Evolutionary conservation across 2,329 filamentous ascomycete species (phyloP), one percentile per base, ranked within the genome.

Genomic region (Pseudogymnoascus sp.): DNA sequence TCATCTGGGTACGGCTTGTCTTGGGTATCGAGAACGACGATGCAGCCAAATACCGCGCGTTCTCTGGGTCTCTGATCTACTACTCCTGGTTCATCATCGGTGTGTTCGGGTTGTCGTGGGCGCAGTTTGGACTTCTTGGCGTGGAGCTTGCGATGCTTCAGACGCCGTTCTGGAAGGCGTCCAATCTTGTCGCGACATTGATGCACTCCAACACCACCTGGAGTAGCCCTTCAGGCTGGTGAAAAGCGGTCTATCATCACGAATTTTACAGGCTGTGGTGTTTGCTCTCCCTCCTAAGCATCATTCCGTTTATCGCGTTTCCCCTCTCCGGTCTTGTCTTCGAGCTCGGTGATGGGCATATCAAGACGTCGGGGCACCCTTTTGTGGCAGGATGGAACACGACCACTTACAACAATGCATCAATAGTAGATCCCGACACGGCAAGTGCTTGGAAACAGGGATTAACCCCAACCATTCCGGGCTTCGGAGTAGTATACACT

Each of bases 61-160:
- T 31, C n/a, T 56, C 47, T 1, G 47, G 47, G 47, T 56, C 47
- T 18, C 6, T 50, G 12, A 61, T 61, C 31, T 61, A 31, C 11
- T 44, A 31, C n/a, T 61, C 60, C n/a, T 61, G 60, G 60, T 61
- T 61, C 8, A 61, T 61, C 18, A 40, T 61, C 3, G 37, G 60
- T 61, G 38, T 47, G 33, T 44, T 61, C 6, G 60, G 60, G 7
- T 33, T 47, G 31, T n/a, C 25, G 11, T 44, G 38, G 37, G 25
- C 37, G 11, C 33, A 18, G 16, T 61, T 16, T 61, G 38, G 37
- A 18, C 60, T 61, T 28, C 10, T 33, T 40, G 60, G 60, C 14
- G 60, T 47, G 10, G 60, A 61, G 44, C 5, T 47, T 14, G 37
- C 37, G 8, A 61, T 61, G 60, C 60, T 61, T 14, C 38, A 44